These are phyloP conservation scores for Aspergillus bombycis DNA, from an alignment of 2,329 filamentous ascomycete species.

Conservation along the genomic window DNA sequence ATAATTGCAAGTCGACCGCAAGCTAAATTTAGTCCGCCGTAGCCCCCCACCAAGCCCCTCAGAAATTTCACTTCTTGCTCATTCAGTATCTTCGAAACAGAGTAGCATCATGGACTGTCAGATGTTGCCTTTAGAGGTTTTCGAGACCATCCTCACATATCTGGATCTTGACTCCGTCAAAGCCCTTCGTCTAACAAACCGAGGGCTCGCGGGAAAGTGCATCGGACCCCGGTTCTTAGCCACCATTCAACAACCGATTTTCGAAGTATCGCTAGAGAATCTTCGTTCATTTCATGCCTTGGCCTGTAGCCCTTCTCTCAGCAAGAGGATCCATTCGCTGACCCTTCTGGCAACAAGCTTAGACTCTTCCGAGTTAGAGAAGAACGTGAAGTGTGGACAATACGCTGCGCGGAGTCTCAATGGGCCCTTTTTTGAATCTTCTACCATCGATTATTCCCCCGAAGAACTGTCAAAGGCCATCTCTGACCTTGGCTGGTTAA, in stretches of 20 bases:
- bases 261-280: slow-evolving; percentile 8
- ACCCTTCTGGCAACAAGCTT: slow-evolving; percentile 9
- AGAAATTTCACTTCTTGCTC: not conserved
- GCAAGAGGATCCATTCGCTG: slow-evolving; percentile 3
- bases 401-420: not conserved
- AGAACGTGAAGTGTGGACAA: not conserved
- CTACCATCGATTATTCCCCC: not conserved
- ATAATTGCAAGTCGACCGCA: too few species aligned
- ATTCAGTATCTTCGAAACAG: not conserved
- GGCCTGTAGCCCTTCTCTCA: slow-evolving; percentile 6
- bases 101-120: not conserved
- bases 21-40: too few species aligned
- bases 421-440: not conserved
- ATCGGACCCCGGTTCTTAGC: slow-evolving; percentile 14
- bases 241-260: slow-evolving; percentile 3
- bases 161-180: slow-evolving; percentile 16
- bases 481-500: slow-evolving; percentile 5
- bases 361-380: not conserved
- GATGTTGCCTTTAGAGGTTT: not conserved
- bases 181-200: slow-evolving; percentile 8
- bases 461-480: slow-evolving; percentile 5
- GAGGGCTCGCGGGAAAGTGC: slow-evolving; percentile 6
- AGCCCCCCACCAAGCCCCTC: too few species aligned
- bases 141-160: slow-evolving; percentile 6
- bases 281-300: slow-evolving; percentile 7